Percentiles rank a stretch among this genome's conserved stretches.
These are phyloP conservation scores for Inga laurina DNA, from an alignment of 306 rosid genomes.

Conservation along the genomic window DNA sequence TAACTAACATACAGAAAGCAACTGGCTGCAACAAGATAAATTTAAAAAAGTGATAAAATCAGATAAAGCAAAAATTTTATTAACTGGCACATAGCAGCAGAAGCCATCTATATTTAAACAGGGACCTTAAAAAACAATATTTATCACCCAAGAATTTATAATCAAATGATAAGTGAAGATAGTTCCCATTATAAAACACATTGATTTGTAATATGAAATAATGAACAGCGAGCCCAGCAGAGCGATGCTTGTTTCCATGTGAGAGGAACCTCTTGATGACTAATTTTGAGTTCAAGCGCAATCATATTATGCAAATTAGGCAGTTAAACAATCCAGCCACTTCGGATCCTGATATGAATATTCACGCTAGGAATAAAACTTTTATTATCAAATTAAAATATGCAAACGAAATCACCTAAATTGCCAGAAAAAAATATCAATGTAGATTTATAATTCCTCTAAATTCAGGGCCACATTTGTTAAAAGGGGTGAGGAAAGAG, in stretches of 20 bases:
- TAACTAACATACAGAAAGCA: constrained; percentile 20
- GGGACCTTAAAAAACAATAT: constrained; percentile 19
- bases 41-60: constrained; percentile 1
- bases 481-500: background rate
- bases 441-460: constrained; percentile 13
- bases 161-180: background rate
- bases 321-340: constrained; percentile 2
- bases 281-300: constrained; percentile 18
- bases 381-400: background rate
- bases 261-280: constrained; percentile 7
- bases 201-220: constrained; percentile 18
- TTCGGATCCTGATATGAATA: constrained; percentile 31
- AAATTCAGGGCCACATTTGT: background rate
- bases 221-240: background rate
- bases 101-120: constrained; percentile 12
- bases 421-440: background rate
- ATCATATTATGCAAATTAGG: constrained; percentile 12
- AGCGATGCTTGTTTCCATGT: background rate
- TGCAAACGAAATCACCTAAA: background rate
- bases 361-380: background rate
- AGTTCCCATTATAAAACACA: constrained; percentile 13
- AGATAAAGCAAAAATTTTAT: constrained; percentile 9
- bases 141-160: constrained; percentile 3
- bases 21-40: background rate
- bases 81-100: background rate